Evolutionary conservation across 73 alveolate species (phyloP).

Genomic region (Paramecium octaurelia): DNA sequence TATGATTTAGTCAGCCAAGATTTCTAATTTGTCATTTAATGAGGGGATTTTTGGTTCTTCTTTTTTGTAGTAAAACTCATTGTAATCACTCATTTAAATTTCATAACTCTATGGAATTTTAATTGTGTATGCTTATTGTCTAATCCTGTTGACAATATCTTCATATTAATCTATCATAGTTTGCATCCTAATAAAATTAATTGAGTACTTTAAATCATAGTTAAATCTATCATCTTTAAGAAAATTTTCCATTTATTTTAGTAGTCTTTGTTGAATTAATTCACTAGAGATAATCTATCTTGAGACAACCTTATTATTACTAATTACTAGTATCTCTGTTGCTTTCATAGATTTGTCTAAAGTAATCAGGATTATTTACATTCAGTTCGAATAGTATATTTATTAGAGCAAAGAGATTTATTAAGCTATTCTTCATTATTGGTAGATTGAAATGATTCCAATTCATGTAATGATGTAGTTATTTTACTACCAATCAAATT

Average conservation of each 20-base stretch:
- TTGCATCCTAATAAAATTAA: neutral
- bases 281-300: neutral
- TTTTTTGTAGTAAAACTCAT: neutral
- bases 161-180: neutral
- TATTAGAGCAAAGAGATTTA: neutral
- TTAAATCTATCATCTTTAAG: neutral
- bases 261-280: neutral
- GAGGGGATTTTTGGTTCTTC: neutral
- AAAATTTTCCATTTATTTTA: neutral
- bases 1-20: neutral
- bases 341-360: neutral
- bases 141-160: neutral
- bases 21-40: neutral
- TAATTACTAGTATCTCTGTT: neutral
- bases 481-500: neutral
- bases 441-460: neutral
- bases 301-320: neutral
- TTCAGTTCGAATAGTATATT: neutral
- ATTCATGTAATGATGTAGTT: neutral
- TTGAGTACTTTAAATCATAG: neutral
- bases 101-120: neutral
- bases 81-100: conserved; percentile 17
- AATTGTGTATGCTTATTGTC: neutral
- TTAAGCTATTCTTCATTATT: neutral
- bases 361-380: neutral